Base-by-base conservation (phyloP, 495 filamentous ascomycete genomes). In the Staphylotrichum longicolle region DNA sequence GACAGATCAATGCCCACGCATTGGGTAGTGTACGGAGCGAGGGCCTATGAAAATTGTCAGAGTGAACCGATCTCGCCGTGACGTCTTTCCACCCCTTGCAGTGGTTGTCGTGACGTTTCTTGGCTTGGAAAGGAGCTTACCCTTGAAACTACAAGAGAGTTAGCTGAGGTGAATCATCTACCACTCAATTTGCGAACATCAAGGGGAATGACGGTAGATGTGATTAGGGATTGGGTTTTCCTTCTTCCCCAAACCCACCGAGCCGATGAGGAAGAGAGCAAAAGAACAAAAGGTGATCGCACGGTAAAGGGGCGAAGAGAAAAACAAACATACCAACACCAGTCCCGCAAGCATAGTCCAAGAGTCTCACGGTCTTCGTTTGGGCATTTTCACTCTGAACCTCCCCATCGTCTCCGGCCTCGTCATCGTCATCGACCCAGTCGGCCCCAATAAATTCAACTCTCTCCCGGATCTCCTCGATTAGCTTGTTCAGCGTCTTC, bases 311-410 rank as follows among this genome's bases (percentile, higher is more conserved):
- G 20, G 20, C 20, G 20, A 27, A 27, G 20, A 1, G 41, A 57
- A n/a, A 34, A 15, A 34, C 32, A 6, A 14, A 64, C 68, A 46
- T 56, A 63, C 90, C 77, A 63, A 78, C 58, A 5, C 89, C 89
- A 15, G 88, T 85, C 4, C 89, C 89, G 61, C 87, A 91, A 49
- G 89, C 89, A 72, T 91, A 93, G 63, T 93, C 89, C 9, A 93
- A 74, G 53, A 91, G 67, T 39, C 80, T 78, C 47, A 88, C 75
- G 34, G 81, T 73, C 58, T 78, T 77, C 47, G 65, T 72, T n/a
- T 74, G 67, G 10, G 70, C 68, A 15, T 61, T 68, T 40, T 54
- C 63, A 2, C 66, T 55, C 14, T 71, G 58, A 33, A 63, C 63
- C 8, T 62, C 66, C 9, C 67, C 67, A 11, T 63, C 67, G 35